Evolutionary conservation across 2,329 filamentous ascomycete genomes (phyloP).

Genomic region (Aspergillus fumigatus): DNA sequence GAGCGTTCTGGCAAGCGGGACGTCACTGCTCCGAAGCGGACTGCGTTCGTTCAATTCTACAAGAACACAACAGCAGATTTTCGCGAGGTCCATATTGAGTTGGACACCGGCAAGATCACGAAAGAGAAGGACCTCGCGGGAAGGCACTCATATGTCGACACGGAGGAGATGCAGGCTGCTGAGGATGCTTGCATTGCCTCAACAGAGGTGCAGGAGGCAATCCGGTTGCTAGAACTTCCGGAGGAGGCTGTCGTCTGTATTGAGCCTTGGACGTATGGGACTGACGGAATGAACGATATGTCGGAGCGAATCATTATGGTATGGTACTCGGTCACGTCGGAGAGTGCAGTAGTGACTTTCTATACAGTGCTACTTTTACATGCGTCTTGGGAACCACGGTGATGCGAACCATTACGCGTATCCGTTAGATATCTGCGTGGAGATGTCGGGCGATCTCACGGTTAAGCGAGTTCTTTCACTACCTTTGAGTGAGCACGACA

Average conservation of each 20-base stretch:
- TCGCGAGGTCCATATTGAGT: background rate
- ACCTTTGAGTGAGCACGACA: conserved; percentile 33
- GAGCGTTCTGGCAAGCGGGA: background rate
- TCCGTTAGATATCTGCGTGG: conserved; percentile 51
- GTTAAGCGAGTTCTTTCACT: conserved; percentile 50
- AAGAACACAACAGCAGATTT: background rate
- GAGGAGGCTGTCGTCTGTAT: conserved; percentile 43
- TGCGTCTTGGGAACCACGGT: conserved; percentile 36
- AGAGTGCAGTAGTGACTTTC: background rate
- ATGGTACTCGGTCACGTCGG: background rate
- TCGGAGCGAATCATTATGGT: conserved; percentile 48
- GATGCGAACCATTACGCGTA: conserved; percentile 58
- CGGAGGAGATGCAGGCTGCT: conserved; percentile 46
- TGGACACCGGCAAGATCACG: background rate
- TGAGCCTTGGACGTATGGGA: conserved; percentile 54
- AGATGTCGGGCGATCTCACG: conserved; percentile 47
- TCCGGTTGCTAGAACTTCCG: conserved; percentile 40
- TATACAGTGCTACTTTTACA: conserved; percentile 33
- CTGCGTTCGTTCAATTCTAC: background rate
- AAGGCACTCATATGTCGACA: conserved; percentile 27
- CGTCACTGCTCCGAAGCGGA: background rate
- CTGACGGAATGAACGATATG: conserved; percentile 49
- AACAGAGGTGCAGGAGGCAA: conserved; percentile 39
- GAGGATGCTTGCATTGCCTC: conserved; percentile 47
- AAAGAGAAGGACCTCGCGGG: conserved; percentile 10